Percentiles rank a stretch among this genome's conserved stretches.
phyloP scores from a whole-genome alignment of 2,329 filamentous ascomycete species.

The Blumeria graminis region DNA sequence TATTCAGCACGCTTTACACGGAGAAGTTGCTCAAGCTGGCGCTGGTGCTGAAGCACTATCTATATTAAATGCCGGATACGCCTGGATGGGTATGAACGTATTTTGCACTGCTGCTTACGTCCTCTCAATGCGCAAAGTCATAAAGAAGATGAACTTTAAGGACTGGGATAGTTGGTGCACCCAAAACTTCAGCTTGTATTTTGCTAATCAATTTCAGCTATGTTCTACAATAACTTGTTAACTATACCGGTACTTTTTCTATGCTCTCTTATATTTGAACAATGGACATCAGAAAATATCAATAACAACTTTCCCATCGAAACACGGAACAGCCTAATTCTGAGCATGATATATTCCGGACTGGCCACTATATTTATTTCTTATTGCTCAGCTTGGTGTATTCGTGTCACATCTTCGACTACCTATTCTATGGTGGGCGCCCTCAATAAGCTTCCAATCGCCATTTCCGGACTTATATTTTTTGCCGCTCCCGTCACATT shows the following conservation, averaged over 20 bases:
- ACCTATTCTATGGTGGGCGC: slow-evolving; percentile 98
- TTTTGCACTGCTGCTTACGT: slow-evolving; percentile 81
- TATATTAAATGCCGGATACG: slow-evolving; percentile 79
- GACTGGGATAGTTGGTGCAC: slow-evolving; percentile 85
- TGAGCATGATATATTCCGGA: slow-evolving; percentile 85
- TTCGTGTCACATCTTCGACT: slow-evolving; percentile 87
- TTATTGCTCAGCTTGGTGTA: slow-evolving; percentile 98
- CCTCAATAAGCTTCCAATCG: slow-evolving; percentile 93
- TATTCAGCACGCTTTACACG: slow-evolving; percentile 58
- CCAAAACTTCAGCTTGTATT: not conserved
- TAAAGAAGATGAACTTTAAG: slow-evolving; percentile 99
- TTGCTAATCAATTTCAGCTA: slow-evolving; percentile 35
- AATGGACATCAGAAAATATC: slow-evolving; percentile 78
- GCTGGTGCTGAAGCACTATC: slow-evolving; percentile 50
- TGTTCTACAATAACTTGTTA: slow-evolving; percentile 99
- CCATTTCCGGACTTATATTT: slow-evolving; percentile 77
- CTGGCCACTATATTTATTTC: slow-evolving; percentile 91
- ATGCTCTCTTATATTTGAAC: slow-evolving; percentile 61
- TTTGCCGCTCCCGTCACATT: slow-evolving; percentile 86
- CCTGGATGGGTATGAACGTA: slow-evolving; percentile 96
- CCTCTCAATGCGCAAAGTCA: slow-evolving; percentile 87
- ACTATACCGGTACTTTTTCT: slow-evolving; percentile 79
- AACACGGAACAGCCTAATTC: slow-evolving; percentile 52
- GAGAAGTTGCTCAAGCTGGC: slow-evolving; percentile 14
- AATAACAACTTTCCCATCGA: slow-evolving; percentile 69